Evolutionary conservation across 1,139 yeast genomes (phyloP), one percentile per base, ranked within the genome.

Genomic region (Taiozyma sp.): DNA sequence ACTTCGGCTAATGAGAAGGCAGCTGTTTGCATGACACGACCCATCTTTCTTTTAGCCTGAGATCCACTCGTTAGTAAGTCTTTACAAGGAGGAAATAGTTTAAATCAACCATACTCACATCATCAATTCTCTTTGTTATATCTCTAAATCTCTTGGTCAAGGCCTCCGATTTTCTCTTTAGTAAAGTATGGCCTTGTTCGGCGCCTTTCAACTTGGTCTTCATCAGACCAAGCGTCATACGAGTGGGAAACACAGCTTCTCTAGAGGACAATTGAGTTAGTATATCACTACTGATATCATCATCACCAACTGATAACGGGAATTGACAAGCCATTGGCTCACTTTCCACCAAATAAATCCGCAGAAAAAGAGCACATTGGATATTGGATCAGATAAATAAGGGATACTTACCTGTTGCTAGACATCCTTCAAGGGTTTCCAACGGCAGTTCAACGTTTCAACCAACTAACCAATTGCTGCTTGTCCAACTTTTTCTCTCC

Each of bases 1-100:
- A 93, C 98, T 68, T 93, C 99, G 2, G 99, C 98, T 61, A 93
- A 77, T 13, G 98, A 91, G 67, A 93, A 93, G 0, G 98, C 95
- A 1, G 99, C 99, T 0, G 96, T 88, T 68, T 93, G 99, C 98
- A 93, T 93, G 43, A 93, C 97, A 58, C 95, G 78, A 46, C 98
- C 99, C 99, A 93, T 93, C 75, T 91, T 93, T 61, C 93, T 81
- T 71, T 93, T 93, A 47, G 98, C 89, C 64, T 67, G 7, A 29
- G 11, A 10, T 24, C 11, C 16, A 37, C 16, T 41, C 22, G 53
- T 53, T 43, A 47, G 51, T 43, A 40, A 37, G n/a, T 14, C 13
- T 19, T 37, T 9, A 8, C 22, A 19, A 3, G 22, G 8, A 24
- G 7, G 8, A 8, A 8, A 42, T 10, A 16, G 9, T 14, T 6